Conservation (phyloP, 2,329 filamentous ascomycete genomes). For the Cercospora beticola region DNA sequence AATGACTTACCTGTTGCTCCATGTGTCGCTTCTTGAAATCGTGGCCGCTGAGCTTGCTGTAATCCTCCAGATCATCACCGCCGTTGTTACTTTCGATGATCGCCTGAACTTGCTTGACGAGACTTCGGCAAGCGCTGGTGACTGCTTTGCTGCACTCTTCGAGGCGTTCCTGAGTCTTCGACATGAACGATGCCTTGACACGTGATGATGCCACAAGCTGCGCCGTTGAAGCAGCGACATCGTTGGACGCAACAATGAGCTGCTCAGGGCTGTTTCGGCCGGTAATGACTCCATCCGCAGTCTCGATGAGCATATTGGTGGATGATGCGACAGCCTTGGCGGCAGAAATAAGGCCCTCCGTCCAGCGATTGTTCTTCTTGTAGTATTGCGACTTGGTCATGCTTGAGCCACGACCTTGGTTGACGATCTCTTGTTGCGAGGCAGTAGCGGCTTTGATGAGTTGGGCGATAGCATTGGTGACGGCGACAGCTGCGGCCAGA, state of each 20-base stretch:
- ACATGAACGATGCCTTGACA: constrained; percentile 98
- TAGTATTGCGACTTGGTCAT: constrained; percentile 87
- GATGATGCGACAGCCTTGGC: constrained; percentile 93
- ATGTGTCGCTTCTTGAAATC: constrained; percentile 99
- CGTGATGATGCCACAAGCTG: constrained; percentile 93
- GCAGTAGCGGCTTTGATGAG: constrained; percentile 92
- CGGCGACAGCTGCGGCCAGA: constrained; percentile 84
- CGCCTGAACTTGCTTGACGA: constrained; percentile 89
- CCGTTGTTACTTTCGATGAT: constrained; percentile 86
- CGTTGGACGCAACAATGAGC: constrained; percentile 95
- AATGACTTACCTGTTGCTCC: constrained; percentile 89
- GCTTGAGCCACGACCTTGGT: constrained; percentile 77
- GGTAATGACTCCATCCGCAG: constrained; percentile 90
- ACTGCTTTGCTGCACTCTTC: constrained; percentile 93
- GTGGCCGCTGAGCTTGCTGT: constrained; percentile 80
- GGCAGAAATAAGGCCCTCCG: constrained; percentile 92
- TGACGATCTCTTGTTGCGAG: constrained; percentile 94
- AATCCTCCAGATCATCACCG: constrained; percentile 72
- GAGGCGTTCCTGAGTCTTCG: constrained; percentile 87
- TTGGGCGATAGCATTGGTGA: constrained; percentile 89
- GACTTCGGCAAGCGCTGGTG: constrained; percentile 77
- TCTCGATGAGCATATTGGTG: constrained; percentile 92
- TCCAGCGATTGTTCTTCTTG: constrained; percentile 99
- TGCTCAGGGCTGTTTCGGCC: constrained; percentile 93
- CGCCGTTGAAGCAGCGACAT: constrained; percentile 92